Evolutionary conservation across 345 rosid species (phyloP).

Genomic region (Citrus glauca): DNA sequence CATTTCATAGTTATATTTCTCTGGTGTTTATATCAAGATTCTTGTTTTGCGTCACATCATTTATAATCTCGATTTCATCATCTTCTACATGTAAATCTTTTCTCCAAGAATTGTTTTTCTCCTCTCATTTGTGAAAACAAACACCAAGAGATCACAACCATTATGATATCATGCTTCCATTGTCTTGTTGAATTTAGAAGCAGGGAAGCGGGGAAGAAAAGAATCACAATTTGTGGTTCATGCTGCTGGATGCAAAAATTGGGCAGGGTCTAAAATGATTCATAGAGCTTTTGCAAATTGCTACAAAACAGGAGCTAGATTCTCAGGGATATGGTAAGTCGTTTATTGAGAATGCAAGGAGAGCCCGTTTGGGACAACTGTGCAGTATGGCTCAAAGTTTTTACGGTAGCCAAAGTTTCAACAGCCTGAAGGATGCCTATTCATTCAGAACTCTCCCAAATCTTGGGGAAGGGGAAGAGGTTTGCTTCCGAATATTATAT

Average conservation of each 20-base stretch:
- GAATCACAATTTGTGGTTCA: not conserved
- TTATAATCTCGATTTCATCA: not conserved
- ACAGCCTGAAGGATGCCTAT: not conserved
- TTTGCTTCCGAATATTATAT: too few species aligned
- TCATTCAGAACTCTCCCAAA: not conserved
- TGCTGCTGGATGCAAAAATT: not conserved
- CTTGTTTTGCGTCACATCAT: not conserved
- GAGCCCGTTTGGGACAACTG: too few species aligned
- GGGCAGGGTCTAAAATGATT: not conserved
- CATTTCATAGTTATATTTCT: not conserved
- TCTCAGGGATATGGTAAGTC: too few species aligned
- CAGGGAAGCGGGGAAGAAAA: not conserved
- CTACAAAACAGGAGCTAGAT: too few species aligned
- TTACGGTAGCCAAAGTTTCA: not conserved
- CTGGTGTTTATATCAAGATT: not conserved
- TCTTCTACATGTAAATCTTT: too few species aligned
- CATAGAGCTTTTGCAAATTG: too few species aligned
- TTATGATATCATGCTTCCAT: not conserved
- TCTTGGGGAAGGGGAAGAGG: not conserved
- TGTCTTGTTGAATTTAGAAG: not conserved
- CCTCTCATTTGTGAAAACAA: not conserved
- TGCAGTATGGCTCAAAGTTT: not conserved
- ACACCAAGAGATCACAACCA: not conserved
- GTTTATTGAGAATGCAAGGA: too few species aligned
- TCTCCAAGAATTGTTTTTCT: too few species aligned